A percentile compares a stretch with the other conserved stretches of the same genome.
Conservation (phyloP, 2,329 filamentous ascomycete species). For the Xylariaceae sp. region DNA sequence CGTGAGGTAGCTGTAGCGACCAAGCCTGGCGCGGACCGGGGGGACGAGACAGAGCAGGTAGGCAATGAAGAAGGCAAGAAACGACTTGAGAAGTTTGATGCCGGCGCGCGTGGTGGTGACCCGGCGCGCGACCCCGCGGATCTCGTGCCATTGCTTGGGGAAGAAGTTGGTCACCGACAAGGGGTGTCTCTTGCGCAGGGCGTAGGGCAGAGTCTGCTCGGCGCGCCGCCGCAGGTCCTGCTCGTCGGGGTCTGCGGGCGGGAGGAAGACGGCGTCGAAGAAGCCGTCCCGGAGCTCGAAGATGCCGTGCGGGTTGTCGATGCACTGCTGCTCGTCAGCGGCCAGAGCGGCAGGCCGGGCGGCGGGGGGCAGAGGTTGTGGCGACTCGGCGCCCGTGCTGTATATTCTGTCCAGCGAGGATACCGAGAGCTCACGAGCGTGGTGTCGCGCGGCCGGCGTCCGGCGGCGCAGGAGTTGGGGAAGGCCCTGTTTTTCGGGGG, state of each 20-base stretch:
- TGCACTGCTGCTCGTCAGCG: conserved; percentile 17
- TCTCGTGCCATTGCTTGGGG: conserved; percentile 37
- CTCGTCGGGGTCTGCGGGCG: conserved; percentile 29
- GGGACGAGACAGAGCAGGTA: conserved; percentile 50
- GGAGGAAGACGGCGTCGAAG: conserved; percentile 41
- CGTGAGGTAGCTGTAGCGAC: conserved; percentile 48
- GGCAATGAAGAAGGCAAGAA: conserved; percentile 48
- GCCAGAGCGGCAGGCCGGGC: conserved; percentile 10
- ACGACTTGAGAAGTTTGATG: conserved; percentile 44
- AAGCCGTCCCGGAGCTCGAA: conserved; percentile 38
- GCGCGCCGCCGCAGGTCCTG: conserved; percentile 33
- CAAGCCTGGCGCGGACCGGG: conserved; percentile 39
- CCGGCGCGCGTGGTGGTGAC: conserved; percentile 43
- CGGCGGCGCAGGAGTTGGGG: conserved; percentile 17
- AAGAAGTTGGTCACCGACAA: conserved; percentile 40
- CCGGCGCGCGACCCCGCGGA: conserved; percentile 30
- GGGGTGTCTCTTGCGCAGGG: conserved; percentile 38
- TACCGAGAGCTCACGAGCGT: conserved; percentile 15
- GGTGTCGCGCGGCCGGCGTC: conserved; percentile 8
- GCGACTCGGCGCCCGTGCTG: conserved; percentile 17
- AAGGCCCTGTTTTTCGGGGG: conserved; percentile 1
- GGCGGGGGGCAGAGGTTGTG: conserved; percentile 5
- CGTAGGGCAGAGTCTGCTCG: conserved; percentile 36
- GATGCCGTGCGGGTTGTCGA: conserved; percentile 36
- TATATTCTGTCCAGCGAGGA: conserved; percentile 22